Evolutionary conservation across 176 grass and related monocot genomes (phyloP), one percentile per base, ranked within the genome.

Genomic region (Alloteropsis semialata): DNA sequence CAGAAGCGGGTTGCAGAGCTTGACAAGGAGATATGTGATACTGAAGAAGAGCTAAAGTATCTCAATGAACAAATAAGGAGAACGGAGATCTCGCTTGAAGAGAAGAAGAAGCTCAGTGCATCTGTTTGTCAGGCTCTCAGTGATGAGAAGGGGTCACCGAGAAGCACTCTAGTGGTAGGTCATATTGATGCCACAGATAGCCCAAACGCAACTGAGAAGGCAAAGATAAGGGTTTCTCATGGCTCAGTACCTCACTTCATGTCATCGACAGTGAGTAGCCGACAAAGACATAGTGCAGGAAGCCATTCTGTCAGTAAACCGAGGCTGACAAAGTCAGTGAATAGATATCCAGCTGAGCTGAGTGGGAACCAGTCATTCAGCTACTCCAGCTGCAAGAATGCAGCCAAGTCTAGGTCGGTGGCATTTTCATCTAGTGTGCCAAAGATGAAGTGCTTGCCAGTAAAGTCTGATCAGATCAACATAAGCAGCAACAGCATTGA

Each of bases 261-360:
- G 96, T 87, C 89, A 34, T 65, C 93, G 13, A 98, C 91, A 1
- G 85, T 59, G 10, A 95, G 91, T 81, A 98, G 96, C 59, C 85
- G 88, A 24, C 91, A 87, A 63, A 86, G 93, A 75, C 91, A 92
- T 43, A 85, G 12, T 36, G 16, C 25, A 9, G 75, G 77, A 63
- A 84, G 81, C 53, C 86, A 91, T 77, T 80, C 76, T 79, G 80
- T 69, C 25, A 63, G 76, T 81, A 93, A 85, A 51, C 54, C 43
- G 4, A 93, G 82, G 88, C 37, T 75, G 58, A 54, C 87, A 54
- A 91, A 88, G 57, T 82, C 75, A 16, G 83, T 80, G 36, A 85
- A 36, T 72, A 84, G 49, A 70, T 86, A 72, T 50, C 65, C 87
- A 65, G 34, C 73, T 32, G 84, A 98, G 77, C 68, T 88, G 66